A percentile compares a stretch with the other conserved stretches of the same genome.
Conservation (phyloP, 2,329 filamentous ascomycete species). For the Penicillium griseofulvum region DNA sequence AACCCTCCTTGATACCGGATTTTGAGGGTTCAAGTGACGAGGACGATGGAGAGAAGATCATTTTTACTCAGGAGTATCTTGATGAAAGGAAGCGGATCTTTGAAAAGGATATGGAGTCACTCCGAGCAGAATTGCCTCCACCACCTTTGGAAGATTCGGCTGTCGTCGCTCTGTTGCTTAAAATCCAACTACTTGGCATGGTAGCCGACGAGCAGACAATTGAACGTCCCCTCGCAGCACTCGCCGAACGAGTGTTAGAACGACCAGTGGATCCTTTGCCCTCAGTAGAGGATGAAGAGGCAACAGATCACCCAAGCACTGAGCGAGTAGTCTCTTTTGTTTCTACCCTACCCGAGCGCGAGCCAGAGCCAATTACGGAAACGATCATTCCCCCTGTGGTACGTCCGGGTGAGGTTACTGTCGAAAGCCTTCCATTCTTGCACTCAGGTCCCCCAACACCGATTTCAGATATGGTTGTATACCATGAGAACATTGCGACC, state of each 20-base stretch:
- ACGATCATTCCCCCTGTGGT: slow-evolving; percentile 8
- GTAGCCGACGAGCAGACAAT: slow-evolving; percentile 36
- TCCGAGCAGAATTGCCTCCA: slow-evolving; percentile 44
- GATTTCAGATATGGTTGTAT: slow-evolving; percentile 45
- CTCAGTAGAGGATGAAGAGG: slow-evolving; percentile 15
- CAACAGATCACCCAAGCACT: background rate
- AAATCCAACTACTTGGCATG: slow-evolving; percentile 46
- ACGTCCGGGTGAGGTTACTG: slow-evolving; percentile 29
- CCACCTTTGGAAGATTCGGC: slow-evolving; percentile 43
- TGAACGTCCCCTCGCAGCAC: background rate
- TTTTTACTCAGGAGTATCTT: slow-evolving; percentile 49
- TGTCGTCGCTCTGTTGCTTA: slow-evolving; percentile 42
- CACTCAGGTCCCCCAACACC: slow-evolving; percentile 43
- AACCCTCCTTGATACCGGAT: slow-evolving; percentile 30
- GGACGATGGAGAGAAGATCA: slow-evolving; percentile 45
- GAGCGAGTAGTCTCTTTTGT: slow-evolving; percentile 17
- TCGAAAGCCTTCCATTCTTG: slow-evolving; percentile 49
- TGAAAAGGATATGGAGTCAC: slow-evolving; percentile 44
- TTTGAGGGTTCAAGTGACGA: slow-evolving; percentile 42
- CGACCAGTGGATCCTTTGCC: slow-evolving; percentile 6
- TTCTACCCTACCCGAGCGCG: background rate
- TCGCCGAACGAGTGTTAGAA: slow-evolving; percentile 6
- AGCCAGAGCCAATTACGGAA: slow-evolving; percentile 7
- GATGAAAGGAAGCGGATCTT: slow-evolving; percentile 46
- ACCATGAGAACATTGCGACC: slow-evolving; percentile 41